A percentile compares a stretch with the other conserved stretches of the same genome.
Conservation (phyloP, 345 rosid genomes). For the Camelina neglecta region DNA sequence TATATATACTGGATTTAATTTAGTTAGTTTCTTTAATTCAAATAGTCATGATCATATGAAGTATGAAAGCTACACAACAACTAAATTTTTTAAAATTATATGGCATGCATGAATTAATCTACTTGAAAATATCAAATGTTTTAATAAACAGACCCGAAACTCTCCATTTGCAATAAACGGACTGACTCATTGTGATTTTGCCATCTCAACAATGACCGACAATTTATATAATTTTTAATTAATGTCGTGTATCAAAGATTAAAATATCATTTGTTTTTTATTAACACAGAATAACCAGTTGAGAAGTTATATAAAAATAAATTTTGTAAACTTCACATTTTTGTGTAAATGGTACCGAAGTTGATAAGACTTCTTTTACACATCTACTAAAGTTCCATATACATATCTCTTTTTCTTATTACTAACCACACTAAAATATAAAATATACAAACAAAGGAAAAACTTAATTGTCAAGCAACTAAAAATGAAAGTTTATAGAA, state of each 20-base stretch:
- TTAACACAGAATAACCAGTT: background rate
- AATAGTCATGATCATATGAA: no score
- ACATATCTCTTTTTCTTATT: no score
- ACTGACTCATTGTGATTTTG: conserved; percentile 16
- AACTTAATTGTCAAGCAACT: background rate
- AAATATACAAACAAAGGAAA: background rate
- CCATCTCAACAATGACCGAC: conserved; percentile 40
- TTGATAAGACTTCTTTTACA: background rate
- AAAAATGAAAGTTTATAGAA: no score
- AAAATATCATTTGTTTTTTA: background rate
- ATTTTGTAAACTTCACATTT: background rate
- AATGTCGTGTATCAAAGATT: background rate
- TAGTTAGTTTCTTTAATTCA: no score
- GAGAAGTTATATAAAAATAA: background rate
- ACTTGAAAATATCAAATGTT: no score
- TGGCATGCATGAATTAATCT: no score
- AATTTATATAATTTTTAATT: background rate
- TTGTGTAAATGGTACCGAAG: background rate
- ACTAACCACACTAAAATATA: background rate
- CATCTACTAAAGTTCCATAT: background rate
- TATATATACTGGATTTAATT: no score
- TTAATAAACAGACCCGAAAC: background rate
- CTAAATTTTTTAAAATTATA: no score
- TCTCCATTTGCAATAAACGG: conserved; percentile 13
- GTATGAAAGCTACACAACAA: no score